Conservation (phyloP, 2,329 filamentous ascomycete species). For the Alternaria ethzedia region DNA sequence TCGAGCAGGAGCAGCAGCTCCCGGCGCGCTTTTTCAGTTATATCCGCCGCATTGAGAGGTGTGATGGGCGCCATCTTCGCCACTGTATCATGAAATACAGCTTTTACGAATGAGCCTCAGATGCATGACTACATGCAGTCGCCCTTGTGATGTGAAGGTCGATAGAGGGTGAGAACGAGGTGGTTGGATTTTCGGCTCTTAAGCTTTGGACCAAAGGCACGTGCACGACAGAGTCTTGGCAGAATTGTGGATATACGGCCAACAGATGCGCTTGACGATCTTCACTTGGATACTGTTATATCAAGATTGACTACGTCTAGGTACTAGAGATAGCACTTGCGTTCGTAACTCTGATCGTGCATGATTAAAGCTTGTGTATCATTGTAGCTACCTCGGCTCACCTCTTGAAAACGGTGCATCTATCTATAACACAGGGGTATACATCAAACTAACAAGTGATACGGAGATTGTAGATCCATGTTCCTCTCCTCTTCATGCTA, state of each 20-base stretch:
- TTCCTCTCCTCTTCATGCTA: not conserved
- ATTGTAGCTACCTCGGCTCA: not conserved
- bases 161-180: conserved; percentile 1
- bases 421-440: conserved; percentile 24
- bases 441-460: conserved; percentile 9
- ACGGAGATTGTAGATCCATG: not conserved
- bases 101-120: conserved; percentile 1
- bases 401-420: not conserved
- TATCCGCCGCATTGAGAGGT: conserved; percentile 75
- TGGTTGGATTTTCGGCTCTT: conserved; percentile 7
- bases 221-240: conserved; percentile 24
- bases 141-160: conserved; percentile 10
- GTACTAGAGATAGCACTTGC: not conserved
- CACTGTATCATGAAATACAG: conserved; percentile 15
- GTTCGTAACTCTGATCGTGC: no score
- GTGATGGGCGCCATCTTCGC: conserved; percentile 69
- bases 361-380: no score
- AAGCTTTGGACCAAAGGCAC: conserved; percentile 18
- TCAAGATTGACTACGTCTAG: no score
- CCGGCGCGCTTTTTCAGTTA: conserved; percentile 82
- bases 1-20: conserved; percentile 91
- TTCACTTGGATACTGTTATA: not conserved
- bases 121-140: conserved; percentile 15
- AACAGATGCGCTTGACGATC: not conserved
- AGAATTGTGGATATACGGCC: not conserved